Evolutionary conservation across 202 grass and related monocot species (phyloP).

Genomic region (Zizania palustris): DNA sequence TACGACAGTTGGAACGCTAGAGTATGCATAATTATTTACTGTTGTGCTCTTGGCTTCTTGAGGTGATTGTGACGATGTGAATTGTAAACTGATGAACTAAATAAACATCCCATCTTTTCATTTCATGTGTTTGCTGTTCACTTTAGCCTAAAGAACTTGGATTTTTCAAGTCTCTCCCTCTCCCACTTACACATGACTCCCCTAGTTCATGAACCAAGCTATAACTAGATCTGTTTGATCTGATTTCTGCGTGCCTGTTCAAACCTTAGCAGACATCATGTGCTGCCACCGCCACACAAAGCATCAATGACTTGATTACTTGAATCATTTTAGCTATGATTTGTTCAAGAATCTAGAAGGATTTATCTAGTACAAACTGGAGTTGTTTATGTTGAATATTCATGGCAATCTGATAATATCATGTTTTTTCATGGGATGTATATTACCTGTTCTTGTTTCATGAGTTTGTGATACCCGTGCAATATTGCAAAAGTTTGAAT

Average conservation of each 20-base stretch:
- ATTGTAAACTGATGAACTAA: too few species aligned
- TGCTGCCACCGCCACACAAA: neutral
- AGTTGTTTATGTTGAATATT: neutral
- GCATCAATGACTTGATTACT: neutral
- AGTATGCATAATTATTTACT: too few species aligned
- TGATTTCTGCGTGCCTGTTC: neutral
- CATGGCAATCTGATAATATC: neutral
- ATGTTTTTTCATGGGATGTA: slow-evolving; percentile 6
- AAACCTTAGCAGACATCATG: neutral
- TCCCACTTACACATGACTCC: neutral
- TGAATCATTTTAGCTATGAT: neutral
- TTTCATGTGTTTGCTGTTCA: neutral
- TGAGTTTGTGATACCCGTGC: neutral
- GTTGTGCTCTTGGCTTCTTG: too few species aligned
- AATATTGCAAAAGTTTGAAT: neutral
- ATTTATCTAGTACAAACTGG: neutral
- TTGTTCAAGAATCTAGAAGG: neutral
- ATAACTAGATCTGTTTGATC: too few species aligned
- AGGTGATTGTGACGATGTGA: too few species aligned
- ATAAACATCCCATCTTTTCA: neutral
- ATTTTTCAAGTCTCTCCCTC: neutral
- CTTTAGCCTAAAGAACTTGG: neutral
- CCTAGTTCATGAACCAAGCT: neutral
- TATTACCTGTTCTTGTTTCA: neutral
- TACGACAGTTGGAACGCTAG: too few species aligned